Conservation (phyloP, 1,284 basidiomycete species). For the Irpex rosettiformis region DNA sequence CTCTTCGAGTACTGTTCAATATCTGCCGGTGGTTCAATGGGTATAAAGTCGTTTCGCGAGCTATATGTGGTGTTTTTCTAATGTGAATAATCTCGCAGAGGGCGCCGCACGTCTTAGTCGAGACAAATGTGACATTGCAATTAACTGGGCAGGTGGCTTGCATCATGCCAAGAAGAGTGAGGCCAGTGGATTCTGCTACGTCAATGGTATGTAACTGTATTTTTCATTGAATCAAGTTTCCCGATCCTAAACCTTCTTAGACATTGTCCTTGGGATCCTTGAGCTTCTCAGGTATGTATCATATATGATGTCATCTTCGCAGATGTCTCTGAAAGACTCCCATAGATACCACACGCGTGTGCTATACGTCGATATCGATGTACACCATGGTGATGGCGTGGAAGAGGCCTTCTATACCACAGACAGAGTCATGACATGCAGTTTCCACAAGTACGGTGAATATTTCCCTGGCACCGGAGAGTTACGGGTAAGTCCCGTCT, state of each 20-base stretch:
- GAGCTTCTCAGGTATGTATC: conserved; percentile 79
- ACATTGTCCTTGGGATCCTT: conserved; percentile 96
- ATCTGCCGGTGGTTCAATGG: conserved; percentile 98
- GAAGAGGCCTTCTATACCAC: conserved; percentile 99
- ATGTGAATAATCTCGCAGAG: conserved; percentile 53
- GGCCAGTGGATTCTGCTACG: conserved; percentile 98
- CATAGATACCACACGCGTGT: conserved; percentile 89
- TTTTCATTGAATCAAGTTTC: conserved; percentile 1
- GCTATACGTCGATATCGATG: conserved; percentile 98
- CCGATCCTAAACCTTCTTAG: conserved; percentile 34
- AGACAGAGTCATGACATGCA: conserved; percentile 97
- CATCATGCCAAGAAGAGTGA: conserved; percentile 99
- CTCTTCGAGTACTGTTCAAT: conserved; percentile 99
- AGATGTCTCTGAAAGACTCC: not conserved
- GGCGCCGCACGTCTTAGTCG: conserved; percentile 92
- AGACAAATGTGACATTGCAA: conserved; percentile 98
- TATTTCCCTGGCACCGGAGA: conserved; percentile 99
- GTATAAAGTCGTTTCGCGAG: conserved; percentile 40
- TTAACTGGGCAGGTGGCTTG: conserved; percentile 98
- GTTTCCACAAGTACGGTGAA: conserved; percentile 99
- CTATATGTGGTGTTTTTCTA: not conserved
- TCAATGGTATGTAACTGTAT: conserved; percentile 67
- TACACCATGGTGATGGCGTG: conserved; percentile 98
- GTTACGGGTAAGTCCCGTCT: conserved; percentile 62
- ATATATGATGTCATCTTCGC: not conserved